phyloP scores from a whole-genome alignment of 768 basidiomycete species.

The Hemileccinum rubropunctum region DNA sequence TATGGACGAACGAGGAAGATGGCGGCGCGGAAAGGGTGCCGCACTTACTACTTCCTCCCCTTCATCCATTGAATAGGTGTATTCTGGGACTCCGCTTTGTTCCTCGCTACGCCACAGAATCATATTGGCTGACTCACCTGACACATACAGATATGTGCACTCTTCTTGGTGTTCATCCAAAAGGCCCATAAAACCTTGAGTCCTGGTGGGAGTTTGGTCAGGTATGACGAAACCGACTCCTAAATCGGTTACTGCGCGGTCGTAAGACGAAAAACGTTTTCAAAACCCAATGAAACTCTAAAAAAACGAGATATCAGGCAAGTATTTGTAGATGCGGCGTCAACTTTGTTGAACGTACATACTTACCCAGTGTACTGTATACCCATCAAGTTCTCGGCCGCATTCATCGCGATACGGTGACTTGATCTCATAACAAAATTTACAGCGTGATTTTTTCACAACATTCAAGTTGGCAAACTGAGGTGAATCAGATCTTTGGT shows the following conservation, averaged over 20 bases:
- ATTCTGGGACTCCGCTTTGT: neutral
- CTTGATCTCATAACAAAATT: neutral
- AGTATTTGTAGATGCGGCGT: neutral
- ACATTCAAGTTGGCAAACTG: neutral
- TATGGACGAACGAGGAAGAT: neutral
- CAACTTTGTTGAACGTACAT: neutral
- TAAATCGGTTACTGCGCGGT: neutral
- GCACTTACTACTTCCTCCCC: neutral
- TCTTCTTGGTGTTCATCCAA: neutral
- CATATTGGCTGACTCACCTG: slow-evolving; percentile 7
- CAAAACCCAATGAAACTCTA: slow-evolving; percentile 10
- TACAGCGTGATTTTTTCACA: neutral
- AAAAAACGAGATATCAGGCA: neutral
- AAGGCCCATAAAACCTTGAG: neutral
- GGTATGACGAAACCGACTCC: slow-evolving; percentile 1
- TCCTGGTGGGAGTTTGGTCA: neutral
- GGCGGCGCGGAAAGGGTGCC: neutral
- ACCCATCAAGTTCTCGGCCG: neutral
- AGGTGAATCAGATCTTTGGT: neutral
- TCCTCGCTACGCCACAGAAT: slow-evolving; percentile 24
- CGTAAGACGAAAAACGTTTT: neutral
- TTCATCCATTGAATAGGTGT: neutral
- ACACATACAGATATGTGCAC: slow-evolving; percentile 3
- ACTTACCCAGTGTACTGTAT: too few relatives aligned
- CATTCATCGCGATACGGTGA: slow-evolving; percentile 1